phyloP scores from a whole-genome alignment of 257 asterid genomes.

The Dorcoceras hygrometricum region DNA sequence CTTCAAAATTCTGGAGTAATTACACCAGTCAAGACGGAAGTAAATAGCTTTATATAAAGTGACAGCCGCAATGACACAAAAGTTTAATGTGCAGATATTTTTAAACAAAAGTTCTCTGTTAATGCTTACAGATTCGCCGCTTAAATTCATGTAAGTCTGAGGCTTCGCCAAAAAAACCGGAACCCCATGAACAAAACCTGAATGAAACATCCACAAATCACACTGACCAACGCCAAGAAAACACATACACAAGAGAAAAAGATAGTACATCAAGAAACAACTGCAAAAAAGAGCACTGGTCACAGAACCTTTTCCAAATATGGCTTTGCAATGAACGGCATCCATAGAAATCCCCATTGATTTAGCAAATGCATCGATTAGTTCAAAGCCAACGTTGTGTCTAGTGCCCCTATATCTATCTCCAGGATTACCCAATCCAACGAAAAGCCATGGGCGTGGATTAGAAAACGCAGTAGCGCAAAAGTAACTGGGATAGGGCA shows the following conservation, averaged over 20 bases:
- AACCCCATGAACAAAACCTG: conserved; percentile 68
- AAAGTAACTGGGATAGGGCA: conserved; percentile 40
- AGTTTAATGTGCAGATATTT: neutral
- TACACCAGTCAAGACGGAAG: neutral
- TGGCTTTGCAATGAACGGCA: conserved; percentile 73
- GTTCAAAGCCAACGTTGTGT: conserved; percentile 87
- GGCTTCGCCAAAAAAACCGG: conserved; percentile 93
- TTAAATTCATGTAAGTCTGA: conserved; percentile 86
- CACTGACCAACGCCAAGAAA: conserved; percentile 6
- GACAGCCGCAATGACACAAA: neutral
- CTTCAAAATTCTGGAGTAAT: neutral
- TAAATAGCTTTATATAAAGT: too few relatives aligned
- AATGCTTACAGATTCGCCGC: conserved; percentile 85
- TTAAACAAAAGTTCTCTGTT: neutral
- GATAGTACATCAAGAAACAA: neutral
- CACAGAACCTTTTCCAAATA: conserved; percentile 74
- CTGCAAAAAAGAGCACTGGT: conserved; percentile 1
- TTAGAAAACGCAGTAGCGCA: conserved; percentile 29
- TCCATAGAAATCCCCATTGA: conserved; percentile 65
- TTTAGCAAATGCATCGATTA: conserved; percentile 75
- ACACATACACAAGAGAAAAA: neutral
- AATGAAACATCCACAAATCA: conserved; percentile 13
- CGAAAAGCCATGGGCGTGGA: conserved; percentile 80
- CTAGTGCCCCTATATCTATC: conserved; percentile 73
- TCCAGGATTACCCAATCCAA: conserved; percentile 96